These are phyloP conservation scores for Bothriochloa decipiens DNA, from an alignment of 176 grass and related monocot genomes.

Conservation along the genomic window DNA sequence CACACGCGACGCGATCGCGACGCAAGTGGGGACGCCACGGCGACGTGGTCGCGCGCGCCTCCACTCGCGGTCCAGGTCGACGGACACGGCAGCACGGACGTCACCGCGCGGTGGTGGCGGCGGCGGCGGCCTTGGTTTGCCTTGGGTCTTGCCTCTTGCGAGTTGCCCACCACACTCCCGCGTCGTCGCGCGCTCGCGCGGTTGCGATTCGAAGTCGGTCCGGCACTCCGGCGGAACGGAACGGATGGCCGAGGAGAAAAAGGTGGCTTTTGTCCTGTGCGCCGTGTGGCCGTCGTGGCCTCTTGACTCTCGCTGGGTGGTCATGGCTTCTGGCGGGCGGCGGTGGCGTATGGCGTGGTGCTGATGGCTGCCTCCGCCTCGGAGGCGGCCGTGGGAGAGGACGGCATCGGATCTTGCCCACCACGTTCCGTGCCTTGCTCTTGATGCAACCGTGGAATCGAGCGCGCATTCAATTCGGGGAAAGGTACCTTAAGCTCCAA, in stretches of 20 bases:
- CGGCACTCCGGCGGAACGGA: too few relatives aligned
- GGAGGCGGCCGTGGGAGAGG: not conserved
- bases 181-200: too few relatives aligned
- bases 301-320: not conserved
- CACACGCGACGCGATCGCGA: not conserved
- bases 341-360: too few relatives aligned
- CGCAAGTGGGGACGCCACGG: not conserved
- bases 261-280: conserved; percentile 7
- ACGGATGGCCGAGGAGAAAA: not conserved
- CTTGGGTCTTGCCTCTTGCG: not conserved
- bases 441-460: not conserved
- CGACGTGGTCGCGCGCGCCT: not conserved
- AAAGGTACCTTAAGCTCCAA: not conserved
- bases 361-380: not conserved
- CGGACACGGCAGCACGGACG: not conserved
- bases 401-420: too few relatives aligned
- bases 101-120: not conserved
- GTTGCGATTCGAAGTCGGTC: too few relatives aligned
- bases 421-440: not conserved
- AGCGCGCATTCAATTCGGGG: not conserved
- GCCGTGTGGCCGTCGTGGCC: not conserved
- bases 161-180: too few relatives aligned
- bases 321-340: not conserved
- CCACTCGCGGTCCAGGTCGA: not conserved
- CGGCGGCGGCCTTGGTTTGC: not conserved